Evolutionary conservation across 768 basidiomycete species (phyloP), one percentile per base, ranked within the genome.

Genomic region (Lanmaoa rubissima): DNA sequence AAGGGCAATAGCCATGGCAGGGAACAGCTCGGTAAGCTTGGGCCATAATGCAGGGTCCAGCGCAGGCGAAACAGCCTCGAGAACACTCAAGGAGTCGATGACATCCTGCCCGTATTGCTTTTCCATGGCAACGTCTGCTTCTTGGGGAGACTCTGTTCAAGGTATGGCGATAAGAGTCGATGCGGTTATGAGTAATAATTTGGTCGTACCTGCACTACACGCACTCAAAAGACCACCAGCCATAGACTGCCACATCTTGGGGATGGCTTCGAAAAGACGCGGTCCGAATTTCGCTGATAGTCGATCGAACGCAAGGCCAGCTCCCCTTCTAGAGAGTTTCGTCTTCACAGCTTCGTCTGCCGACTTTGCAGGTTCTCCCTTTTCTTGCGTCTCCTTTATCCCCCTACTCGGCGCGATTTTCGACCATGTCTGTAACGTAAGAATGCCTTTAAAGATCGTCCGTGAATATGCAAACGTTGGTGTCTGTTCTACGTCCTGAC

Each of bases 241-340:
- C 85, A 97, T 92, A 5, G 90, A 93, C 48, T 89, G 86, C 95
- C 96, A 98, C 81, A 98, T 90, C 61, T 85, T 92, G 2, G 97
- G 96, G n/a, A 98, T 84, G 35, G 83, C 78, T 0, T 86, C 81
- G 36, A 98, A 75, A 32, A 98, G 75, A 14, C 73, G 74, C 2
- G 83, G 69, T 0, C 90, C 94, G 61, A 98, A 97, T 59, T 81
- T 82, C 4, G 74, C 69, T 2, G 94, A 92, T 32, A 99, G 74
- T 58, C 90, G 79, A 48, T 82, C 77, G 56, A 99, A 90, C 0
- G 95, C 94, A 21, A 89, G 76, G 14, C 87, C 76, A 2, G 95
- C 95, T 24, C 97, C 97, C 49, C 95, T 79, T 51, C 94, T 80
- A 1, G 94, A 88, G 13, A 98, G 75, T 38, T 79, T 81, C 10